phyloP scores from a whole-genome alignment of 192 early-diverging fungal genomes.

The Backusella luteola region DNA sequence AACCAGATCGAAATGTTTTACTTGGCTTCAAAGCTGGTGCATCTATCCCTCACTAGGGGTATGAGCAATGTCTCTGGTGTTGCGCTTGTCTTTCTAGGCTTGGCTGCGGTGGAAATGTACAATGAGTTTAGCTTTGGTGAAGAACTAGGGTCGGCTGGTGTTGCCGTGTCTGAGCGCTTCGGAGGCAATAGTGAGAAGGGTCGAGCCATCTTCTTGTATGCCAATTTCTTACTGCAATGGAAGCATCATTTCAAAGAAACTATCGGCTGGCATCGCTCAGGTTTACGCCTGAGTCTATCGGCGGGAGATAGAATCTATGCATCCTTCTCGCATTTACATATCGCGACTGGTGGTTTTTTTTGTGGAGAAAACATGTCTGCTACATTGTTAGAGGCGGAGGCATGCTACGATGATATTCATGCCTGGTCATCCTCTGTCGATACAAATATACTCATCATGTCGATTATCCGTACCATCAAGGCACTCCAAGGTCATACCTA shows the following conservation, averaged over 20 bases:
- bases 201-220: conserved; percentile 19
- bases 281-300: background rate
- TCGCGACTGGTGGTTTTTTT: conserved; percentile 13
- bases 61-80: conserved; percentile 22
- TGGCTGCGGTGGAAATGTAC: conserved; percentile 24
- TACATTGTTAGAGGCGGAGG: conserved; percentile 16
- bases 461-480: conserved; percentile 27
- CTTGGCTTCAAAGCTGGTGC: conserved; percentile 18
- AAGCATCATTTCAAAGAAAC: conserved; percentile 22
- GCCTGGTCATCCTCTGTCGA: conserved; percentile 25
- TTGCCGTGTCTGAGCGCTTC: conserved; percentile 11
- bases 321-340: conserved; percentile 24
- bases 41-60: conserved; percentile 19
- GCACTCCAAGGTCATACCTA: conserved; percentile 32
- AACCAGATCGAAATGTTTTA: conserved; percentile 31
- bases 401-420: conserved; percentile 26
- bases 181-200: conserved; percentile 25
- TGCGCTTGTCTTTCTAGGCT: conserved; percentile 25
- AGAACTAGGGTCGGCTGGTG: conserved; percentile 26
- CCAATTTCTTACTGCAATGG: conserved; percentile 23
- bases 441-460: conserved; percentile 24
- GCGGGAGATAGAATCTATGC: conserved; percentile 33
- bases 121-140: conserved; percentile 19
- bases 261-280: background rate
- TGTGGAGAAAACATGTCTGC: conserved; percentile 13